phyloP scores from a whole-genome alignment of 345 rosid genomes.

The Erodium maritimum region DNA sequence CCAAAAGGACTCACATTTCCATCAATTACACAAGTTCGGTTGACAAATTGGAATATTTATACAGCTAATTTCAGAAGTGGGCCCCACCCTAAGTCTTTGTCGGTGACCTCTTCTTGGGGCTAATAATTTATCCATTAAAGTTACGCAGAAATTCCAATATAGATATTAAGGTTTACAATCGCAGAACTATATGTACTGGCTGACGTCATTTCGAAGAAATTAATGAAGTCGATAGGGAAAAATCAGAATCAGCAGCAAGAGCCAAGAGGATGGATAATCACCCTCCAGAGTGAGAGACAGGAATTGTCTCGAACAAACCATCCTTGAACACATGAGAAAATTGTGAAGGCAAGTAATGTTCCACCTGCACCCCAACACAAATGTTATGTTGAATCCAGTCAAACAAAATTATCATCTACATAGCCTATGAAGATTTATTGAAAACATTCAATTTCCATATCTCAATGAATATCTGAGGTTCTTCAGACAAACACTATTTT shows the following conservation, averaged over 20 bases:
- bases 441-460: no score
- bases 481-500: no score
- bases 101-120: no score
- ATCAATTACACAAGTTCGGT: no score
- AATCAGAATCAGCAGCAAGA: constrained; percentile 10
- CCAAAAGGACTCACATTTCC: not conserved
- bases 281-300: constrained; percentile 95
- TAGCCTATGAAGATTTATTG: not conserved
- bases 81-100: no score
- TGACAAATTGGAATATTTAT: no score
- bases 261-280: constrained; percentile 16
- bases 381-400: not conserved
- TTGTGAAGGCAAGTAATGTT: constrained; percentile 88
- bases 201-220: constrained; percentile 3
- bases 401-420: not conserved
- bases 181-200: no score
- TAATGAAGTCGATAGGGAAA: constrained; percentile 6
- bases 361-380: constrained; percentile 36
- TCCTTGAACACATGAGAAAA: constrained; percentile 48
- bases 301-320: constrained; percentile 69
- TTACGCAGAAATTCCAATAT: no score
- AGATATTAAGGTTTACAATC: no score
- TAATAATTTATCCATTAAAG: no score
- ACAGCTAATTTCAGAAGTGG: no score
- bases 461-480: no score